These are phyloP conservation scores for Tagetes erecta DNA, from an alignment of 129 eudicot genomes.

Conservation along the genomic window DNA sequence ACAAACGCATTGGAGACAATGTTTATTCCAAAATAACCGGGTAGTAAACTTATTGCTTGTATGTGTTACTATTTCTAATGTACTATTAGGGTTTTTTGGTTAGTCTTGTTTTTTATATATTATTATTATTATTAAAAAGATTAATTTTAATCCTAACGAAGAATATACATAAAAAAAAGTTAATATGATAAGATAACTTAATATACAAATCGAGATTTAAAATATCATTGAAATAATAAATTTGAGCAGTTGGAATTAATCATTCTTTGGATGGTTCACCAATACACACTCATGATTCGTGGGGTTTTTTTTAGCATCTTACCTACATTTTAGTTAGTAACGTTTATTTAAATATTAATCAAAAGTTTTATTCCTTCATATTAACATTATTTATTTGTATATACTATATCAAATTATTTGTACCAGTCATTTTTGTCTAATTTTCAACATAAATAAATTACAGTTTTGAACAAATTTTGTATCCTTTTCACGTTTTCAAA, in stretches of 20 bases:
- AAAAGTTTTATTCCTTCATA: not conserved
- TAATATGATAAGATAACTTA: no score
- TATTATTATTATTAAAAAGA: no score
- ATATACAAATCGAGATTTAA: not conserved
- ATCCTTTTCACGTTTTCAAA: no score
- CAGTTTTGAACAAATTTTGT: no score
- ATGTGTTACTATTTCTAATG: no score
- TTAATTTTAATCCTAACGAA: not conserved
- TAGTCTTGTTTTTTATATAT: no score
- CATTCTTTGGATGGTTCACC: constrained; percentile 30
- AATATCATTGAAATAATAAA: not conserved
- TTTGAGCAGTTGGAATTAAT: constrained; percentile 26
- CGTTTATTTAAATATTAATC: no score
- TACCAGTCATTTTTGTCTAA: not conserved
- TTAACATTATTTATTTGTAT: not conserved
- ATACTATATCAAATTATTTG: not conserved
- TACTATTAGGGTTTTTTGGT: no score
- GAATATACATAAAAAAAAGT: not conserved
- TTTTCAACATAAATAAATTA: not conserved
- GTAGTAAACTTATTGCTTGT: not conserved
- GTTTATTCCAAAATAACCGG: not conserved
- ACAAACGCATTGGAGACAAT: no score
- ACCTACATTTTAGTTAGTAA: constrained; percentile 24
- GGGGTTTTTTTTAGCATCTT: constrained; percentile 22
- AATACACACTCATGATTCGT: constrained; percentile 20